Base-by-base conservation (phyloP, 371 early-diverging fungal species). In the Blakeslea trispora region DNA sequence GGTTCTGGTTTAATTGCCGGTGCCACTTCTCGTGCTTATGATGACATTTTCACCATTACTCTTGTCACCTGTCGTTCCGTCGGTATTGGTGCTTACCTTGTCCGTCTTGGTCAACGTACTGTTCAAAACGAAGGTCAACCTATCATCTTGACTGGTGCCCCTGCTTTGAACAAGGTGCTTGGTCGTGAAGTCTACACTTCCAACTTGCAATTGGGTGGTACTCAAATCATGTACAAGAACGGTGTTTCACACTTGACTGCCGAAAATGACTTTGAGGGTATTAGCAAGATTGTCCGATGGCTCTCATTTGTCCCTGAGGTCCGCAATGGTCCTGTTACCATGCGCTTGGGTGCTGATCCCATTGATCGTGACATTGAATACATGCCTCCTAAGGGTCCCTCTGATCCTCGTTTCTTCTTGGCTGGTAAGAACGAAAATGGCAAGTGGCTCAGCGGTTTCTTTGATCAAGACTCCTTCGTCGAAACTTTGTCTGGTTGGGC, bases 1-100 rank as follows among this genome's bases (percentile, higher is more conserved):
- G 99, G 98, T 18, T 95, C 95, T 40, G 98, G 96, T 55, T 81
- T 96, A 82, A 98, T 98, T 88, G 99, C 99, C n/a, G 97, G 97
- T 55, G 97, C 90, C 52, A 99, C 99, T 24, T 88, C 93, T 35
- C 82, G 87, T 55, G 97, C 98, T 5, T 99, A 99, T 75, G 88
- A 96, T 39, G 93, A 95, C 59, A 96, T 97, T 65, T 98, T 99
- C 70, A 99, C 99, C 21, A 78, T 96, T 35, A 97, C 98, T 9
- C 79, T 99, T 53, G 99, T 98, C 19, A 96, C 98, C 4, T 96
- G 98, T 71, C 89, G 98, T 51, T 95, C 96, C 40, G 99, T 99
- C 37, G 97, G 97, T 75, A 99, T 99, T 64, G 99, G 99, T 70
- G 99, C 99, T 19, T 99, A 99, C 81, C 85, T 99, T 55, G 98